Conservation (phyloP, 2,329 filamentous ascomycete species). For the Sclerotinia glacialis region DNA sequence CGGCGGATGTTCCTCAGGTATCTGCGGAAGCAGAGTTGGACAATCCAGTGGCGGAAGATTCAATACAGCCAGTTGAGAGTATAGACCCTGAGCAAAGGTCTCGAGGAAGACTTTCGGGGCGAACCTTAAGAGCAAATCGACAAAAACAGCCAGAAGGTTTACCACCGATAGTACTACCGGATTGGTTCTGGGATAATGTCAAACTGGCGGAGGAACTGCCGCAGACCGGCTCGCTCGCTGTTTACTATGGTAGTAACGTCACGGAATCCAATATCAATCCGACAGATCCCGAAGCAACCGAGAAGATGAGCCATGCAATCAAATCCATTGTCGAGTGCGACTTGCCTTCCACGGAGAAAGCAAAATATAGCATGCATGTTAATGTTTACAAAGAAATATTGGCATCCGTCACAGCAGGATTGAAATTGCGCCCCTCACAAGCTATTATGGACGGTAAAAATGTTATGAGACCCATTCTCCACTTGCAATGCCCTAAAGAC, state of each 20-base stretch:
- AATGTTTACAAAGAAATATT: constrained; percentile 42
- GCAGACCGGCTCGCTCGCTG: constrained; percentile 28
- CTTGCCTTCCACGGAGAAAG: constrained; percentile 25
- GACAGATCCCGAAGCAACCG: neutral
- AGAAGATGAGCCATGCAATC: constrained; percentile 14
- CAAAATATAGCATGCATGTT: constrained; percentile 37
- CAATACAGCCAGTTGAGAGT: constrained; percentile 18
- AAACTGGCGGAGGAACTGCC: constrained; percentile 27
- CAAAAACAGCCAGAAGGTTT: constrained; percentile 39
- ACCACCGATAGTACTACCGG: constrained; percentile 54
- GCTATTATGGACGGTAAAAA: constrained; percentile 29
- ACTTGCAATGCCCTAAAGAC: constrained; percentile 57
- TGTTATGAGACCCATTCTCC: constrained; percentile 52
- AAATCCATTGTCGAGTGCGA: constrained; percentile 25
- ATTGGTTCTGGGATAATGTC: constrained; percentile 57
- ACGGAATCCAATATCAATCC: neutral
- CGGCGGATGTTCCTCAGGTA: constrained; percentile 6
- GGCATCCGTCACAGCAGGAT: constrained; percentile 50
- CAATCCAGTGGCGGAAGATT: constrained; percentile 13
- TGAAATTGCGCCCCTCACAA: constrained; percentile 44
- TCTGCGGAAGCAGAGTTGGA: constrained; percentile 6
- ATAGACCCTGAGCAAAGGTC: constrained; percentile 20
- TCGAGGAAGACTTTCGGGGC: constrained; percentile 26
- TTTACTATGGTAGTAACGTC: constrained; percentile 22
- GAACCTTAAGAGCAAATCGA: constrained; percentile 28